Evolutionary conservation across 192 early-diverging fungal genomes (phyloP).

Genomic region (Coemansia interrupta): DNA sequence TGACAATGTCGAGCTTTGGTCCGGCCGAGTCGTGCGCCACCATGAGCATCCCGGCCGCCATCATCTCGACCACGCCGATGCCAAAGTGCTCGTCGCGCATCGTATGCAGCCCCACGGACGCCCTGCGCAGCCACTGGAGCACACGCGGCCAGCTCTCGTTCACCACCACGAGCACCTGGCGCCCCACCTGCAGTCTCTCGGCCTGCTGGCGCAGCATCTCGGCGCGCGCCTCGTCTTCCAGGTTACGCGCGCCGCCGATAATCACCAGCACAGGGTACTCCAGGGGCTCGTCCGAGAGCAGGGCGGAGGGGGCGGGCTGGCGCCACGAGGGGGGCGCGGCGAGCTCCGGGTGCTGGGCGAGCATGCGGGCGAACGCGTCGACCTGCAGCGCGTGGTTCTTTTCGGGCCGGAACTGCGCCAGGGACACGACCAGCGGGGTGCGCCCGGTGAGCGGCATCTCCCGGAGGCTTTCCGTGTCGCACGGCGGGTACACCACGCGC

Average conservation of each 20-base stretch:
- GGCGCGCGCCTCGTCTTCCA: conserved; percentile 70
- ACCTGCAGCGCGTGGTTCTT: conserved; percentile 89
- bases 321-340: conserved; percentile 23
- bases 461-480: conserved; percentile 70
- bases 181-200: conserved; percentile 55
- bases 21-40: conserved; percentile 51
- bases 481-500: conserved; percentile 87
- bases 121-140: conserved; percentile 56
- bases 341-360: conserved; percentile 59
- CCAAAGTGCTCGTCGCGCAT: conserved; percentile 99
- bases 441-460: conserved; percentile 57
- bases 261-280: conserved; percentile 63
- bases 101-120: conserved; percentile 84
- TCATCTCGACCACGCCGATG: conserved; percentile 95
- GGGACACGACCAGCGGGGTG: conserved; percentile 66
- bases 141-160: conserved; percentile 79
- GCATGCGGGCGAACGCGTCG: conserved; percentile 63
- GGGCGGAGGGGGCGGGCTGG: neutral
- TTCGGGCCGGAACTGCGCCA: conserved; percentile 97
- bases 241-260: conserved; percentile 82
- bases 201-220: conserved; percentile 55
- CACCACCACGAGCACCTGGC: conserved; percentile 71
- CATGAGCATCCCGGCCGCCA: conserved; percentile 61
- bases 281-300: neutral
- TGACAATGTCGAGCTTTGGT: conserved; percentile 43